phyloP scores from a whole-genome alignment of 768 basidiomycete species.

The Boletus subcaerulescens region DNA sequence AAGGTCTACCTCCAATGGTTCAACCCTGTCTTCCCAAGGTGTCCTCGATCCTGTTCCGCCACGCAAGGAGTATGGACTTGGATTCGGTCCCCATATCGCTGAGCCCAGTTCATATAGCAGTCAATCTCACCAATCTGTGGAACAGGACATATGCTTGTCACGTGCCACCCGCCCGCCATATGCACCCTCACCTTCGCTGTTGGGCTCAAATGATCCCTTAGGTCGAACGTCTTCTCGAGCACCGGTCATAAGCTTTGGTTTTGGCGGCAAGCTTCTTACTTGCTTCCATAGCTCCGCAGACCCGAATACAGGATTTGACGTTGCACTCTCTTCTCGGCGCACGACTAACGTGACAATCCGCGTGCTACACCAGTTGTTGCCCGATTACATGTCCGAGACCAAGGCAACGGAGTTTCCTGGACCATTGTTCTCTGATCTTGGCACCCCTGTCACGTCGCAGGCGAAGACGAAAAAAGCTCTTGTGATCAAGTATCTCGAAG shows the following conservation, averaged over 20 bases:
- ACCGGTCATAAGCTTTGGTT: slow-evolving; percentile 87
- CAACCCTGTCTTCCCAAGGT: slow-evolving; percentile 36
- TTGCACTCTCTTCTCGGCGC: slow-evolving; percentile 68
- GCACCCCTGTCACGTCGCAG: slow-evolving; percentile 56
- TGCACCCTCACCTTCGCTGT: slow-evolving; percentile 79
- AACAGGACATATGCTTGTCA: slow-evolving; percentile 29
- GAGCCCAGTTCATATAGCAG: slow-evolving; percentile 17
- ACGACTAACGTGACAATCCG: slow-evolving; percentile 70
- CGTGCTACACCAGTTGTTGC: slow-evolving; percentile 63
- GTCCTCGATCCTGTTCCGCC: slow-evolving; percentile 13
- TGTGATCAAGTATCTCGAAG: slow-evolving; percentile 75
- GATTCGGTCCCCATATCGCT: slow-evolving; percentile 14
- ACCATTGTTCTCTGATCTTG: slow-evolving; percentile 78
- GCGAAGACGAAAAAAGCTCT: slow-evolving; percentile 79
- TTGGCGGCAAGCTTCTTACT: slow-evolving; percentile 87
- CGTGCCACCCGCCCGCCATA: slow-evolving; percentile 53
- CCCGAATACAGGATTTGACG: slow-evolving; percentile 72
- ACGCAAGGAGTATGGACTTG: slow-evolving; percentile 30
- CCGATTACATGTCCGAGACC: slow-evolving; percentile 57
- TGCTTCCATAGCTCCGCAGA: slow-evolving; percentile 78
- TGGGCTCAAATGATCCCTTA: slow-evolving; percentile 81
- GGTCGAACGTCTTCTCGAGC: slow-evolving; percentile 68
- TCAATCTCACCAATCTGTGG: slow-evolving; percentile 17
- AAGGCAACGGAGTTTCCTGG: slow-evolving; percentile 73
- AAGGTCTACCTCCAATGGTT: slow-evolving; percentile 47